Evolutionary conservation across 2,329 filamentous ascomycete species (phyloP).

Genomic region (Ceratocystis colombiana): DNA sequence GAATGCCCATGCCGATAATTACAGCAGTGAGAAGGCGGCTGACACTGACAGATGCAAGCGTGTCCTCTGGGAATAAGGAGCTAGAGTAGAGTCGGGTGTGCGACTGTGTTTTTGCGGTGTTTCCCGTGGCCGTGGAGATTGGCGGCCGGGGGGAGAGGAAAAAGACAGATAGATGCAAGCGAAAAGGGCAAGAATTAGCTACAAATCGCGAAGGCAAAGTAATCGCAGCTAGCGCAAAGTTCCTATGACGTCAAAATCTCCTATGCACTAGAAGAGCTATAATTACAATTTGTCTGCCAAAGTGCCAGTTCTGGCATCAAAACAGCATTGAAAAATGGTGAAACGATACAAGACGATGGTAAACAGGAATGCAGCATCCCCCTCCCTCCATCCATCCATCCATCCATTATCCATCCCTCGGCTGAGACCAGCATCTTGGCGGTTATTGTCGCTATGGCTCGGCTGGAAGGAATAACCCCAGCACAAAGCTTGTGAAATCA

Average conservation of each 20-base stretch:
- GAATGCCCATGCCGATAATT: conserved; percentile 61
- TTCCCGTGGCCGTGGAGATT: neutral
- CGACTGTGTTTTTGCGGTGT: neutral
- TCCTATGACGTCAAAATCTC: neutral
- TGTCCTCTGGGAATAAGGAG: conserved; percentile 31
- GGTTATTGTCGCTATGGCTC: no score
- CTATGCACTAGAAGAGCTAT: no score
- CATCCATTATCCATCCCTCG: no score
- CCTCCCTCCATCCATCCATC: no score
- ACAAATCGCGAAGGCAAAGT: neutral
- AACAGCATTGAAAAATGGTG: no score
- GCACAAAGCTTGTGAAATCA: conserved; percentile 4
- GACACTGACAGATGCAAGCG: conserved; percentile 43
- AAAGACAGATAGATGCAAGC: neutral
- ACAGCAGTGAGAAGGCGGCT: conserved; percentile 55
- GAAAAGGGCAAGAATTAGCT: neutral
- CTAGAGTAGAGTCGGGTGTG: conserved; percentile 28
- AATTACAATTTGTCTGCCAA: no score
- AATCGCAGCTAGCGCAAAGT: neutral
- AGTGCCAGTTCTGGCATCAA: no score
- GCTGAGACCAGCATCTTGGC: no score
- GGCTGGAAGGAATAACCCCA: neutral
- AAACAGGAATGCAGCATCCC: no score
- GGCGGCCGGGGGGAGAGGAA: neutral
- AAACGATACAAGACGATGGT: no score